Conservation (phyloP, 352 stramenopile genomes). For the Discostella stelligera region DNA sequence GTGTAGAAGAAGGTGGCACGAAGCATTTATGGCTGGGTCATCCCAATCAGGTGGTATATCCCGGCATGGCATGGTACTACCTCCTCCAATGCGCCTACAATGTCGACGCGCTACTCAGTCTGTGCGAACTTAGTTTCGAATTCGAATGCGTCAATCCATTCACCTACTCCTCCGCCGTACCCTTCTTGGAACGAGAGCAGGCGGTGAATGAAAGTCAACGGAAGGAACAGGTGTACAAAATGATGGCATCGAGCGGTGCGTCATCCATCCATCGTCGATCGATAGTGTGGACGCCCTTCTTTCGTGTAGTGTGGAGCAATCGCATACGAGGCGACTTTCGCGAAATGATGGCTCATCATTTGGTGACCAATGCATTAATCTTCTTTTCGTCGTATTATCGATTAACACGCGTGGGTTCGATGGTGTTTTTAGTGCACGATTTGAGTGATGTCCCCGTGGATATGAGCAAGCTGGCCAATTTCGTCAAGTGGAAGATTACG, state of each 20-base stretch:
- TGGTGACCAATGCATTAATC: slow-evolving; percentile 78
- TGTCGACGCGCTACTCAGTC: slow-evolving; percentile 69
- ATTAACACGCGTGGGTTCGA: slow-evolving; percentile 67
- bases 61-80: slow-evolving; percentile 82
- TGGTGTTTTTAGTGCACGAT: slow-evolving; percentile 82
- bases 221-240: slow-evolving; percentile 32
- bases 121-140: slow-evolving; percentile 69
- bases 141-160: slow-evolving; percentile 44
- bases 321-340: slow-evolving; percentile 76
- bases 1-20: too few species aligned
- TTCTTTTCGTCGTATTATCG: slow-evolving; percentile 68
- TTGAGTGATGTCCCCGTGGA: slow-evolving; percentile 80
- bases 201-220: slow-evolving; percentile 33
- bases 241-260: slow-evolving; percentile 19
- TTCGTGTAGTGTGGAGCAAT: slow-evolving; percentile 58
- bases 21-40: slow-evolving; percentile 59
- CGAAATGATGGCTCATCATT: slow-evolving; percentile 82
- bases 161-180: slow-evolving; percentile 40
- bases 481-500: slow-evolving; percentile 80
- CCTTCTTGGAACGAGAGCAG: slow-evolving; percentile 46
- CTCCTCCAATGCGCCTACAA: slow-evolving; percentile 79
- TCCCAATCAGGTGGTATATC: slow-evolving; percentile 66
- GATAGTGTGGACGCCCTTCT: slow-evolving; percentile 42
- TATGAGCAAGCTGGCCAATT: slow-evolving; percentile 81
- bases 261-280: slow-evolving; percentile 1